A percentile compares a stretch with the other conserved stretches of the same genome.
These are phyloP conservation scores for Pythium oligandrum DNA, from an alignment of 352 stramenopile genomes.

Conservation along the genomic window DNA sequence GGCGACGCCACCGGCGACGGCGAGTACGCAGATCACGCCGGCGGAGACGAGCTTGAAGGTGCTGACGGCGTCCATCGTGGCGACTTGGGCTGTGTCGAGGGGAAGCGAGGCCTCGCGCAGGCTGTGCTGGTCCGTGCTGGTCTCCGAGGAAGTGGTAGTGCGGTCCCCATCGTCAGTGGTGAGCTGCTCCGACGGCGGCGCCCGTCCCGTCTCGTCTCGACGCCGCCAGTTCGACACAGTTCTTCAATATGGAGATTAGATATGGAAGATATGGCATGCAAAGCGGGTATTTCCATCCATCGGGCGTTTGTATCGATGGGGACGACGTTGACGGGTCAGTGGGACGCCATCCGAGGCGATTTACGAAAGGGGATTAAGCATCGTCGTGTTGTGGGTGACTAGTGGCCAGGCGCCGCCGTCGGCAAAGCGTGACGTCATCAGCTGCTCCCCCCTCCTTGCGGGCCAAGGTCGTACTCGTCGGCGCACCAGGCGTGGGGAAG, in stretches of 20 bases:
- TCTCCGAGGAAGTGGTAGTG: not conserved
- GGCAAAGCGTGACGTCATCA: no score
- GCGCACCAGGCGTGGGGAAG: conserved; percentile 37
- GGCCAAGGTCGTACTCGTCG: conserved; percentile 48
- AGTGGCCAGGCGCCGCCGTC: no score
- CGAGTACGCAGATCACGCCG: conserved; percentile 52
- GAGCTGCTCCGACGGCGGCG: conserved; percentile 9
- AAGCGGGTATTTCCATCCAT: conserved; percentile 9
- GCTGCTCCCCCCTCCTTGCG: not conserved
- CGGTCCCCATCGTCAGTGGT: not conserved
- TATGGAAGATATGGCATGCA: conserved; percentile 1
- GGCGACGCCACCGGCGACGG: conserved; percentile 43
- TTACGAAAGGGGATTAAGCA: no score
- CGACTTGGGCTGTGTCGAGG: not conserved
- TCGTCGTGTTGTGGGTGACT: no score
- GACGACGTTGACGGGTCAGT: no score
- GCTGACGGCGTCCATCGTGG: conserved; percentile 35
- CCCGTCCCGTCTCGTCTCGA: no score
- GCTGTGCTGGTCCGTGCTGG: no score
- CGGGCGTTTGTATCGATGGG: no score
- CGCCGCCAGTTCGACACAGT: no score
- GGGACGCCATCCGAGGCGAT: no score
- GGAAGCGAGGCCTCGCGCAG: no score
- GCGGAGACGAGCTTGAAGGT: conserved; percentile 65
- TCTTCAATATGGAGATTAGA: not conserved